Evolutionary conservation across 495 filamentous ascomycete genomes (phyloP).

Genomic region (Annulohypoxylon maeteangense): DNA sequence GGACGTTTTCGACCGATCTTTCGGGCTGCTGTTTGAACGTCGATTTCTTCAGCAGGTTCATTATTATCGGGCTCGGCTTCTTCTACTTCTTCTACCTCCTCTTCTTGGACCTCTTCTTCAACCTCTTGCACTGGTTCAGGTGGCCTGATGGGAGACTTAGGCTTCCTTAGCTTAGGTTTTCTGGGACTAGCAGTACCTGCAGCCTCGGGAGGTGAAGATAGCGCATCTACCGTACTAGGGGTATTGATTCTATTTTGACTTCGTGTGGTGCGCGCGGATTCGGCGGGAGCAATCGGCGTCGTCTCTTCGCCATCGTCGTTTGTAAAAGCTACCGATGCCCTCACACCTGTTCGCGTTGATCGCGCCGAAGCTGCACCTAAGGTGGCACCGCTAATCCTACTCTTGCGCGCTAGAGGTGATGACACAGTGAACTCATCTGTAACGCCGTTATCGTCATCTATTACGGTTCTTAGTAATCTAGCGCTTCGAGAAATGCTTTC

Average conservation of each 20-base stretch:
- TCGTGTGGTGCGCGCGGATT: slow-evolving; percentile 37
- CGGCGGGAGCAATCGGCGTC: slow-evolving; percentile 23
- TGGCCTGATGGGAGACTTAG: slow-evolving; percentile 20
- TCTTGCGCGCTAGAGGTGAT: slow-evolving; percentile 54
- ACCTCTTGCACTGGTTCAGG: slow-evolving; percentile 18
- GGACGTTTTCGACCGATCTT: slow-evolving; percentile 52
- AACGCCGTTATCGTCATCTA: slow-evolving; percentile 34
- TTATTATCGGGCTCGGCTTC: slow-evolving; percentile 40
- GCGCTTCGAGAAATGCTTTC: slow-evolving; percentile 47
- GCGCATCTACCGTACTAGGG: slow-evolving; percentile 37
- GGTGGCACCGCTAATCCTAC: slow-evolving; percentile 44
- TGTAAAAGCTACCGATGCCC: slow-evolving; percentile 20
- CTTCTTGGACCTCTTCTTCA: slow-evolving; percentile 41
- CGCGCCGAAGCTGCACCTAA: slow-evolving; percentile 22
- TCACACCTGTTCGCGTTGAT: slow-evolving; percentile 33
- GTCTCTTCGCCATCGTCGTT: slow-evolving; percentile 16
- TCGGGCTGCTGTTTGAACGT: slow-evolving; percentile 50
- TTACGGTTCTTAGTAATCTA: slow-evolving; percentile 48
- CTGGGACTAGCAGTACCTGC: slow-evolving; percentile 46
- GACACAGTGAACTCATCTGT: slow-evolving; percentile 47
- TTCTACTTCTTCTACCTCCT: not conserved
- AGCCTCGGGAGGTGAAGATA: slow-evolving; percentile 47
- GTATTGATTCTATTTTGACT: slow-evolving; percentile 33
- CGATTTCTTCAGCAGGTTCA: slow-evolving; percentile 46
- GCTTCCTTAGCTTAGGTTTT: slow-evolving; percentile 36